Conservation (phyloP, 345 rosid species). For the Eucalyptus decipiens region DNA sequence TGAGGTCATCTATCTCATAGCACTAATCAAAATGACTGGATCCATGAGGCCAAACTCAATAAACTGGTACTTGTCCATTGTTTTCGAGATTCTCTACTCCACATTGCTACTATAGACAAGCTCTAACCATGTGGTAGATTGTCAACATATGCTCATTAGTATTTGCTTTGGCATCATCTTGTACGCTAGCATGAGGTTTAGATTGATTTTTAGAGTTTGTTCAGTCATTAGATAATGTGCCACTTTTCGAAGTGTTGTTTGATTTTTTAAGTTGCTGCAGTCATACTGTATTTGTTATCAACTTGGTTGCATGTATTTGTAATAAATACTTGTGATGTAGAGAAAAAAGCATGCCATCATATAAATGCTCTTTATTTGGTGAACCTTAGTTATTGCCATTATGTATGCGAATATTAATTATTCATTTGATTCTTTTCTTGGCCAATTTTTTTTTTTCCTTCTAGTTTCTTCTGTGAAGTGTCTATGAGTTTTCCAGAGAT, state of each 20-base stretch:
- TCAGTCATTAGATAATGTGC: neutral
- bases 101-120: rapidly evolving
- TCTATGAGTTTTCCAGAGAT: neutral
- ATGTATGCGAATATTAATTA: neutral
- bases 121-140: neutral
- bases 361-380: neutral
- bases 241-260: neutral
- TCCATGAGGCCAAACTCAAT: neutral
- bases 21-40: neutral
- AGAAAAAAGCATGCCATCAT: neutral
- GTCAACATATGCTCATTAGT: neutral
- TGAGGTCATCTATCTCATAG: neutral
- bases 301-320: neutral
- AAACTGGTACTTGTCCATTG: neutral
- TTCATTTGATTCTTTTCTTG: neutral
- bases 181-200: neutral
- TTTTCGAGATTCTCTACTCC: neutral
- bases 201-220: rapidly evolving
- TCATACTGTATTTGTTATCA: neutral
- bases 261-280: neutral
- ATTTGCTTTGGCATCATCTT: neutral
- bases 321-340: neutral
- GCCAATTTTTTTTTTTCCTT: neutral
- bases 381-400: neutral
- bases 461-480: neutral